Evolutionary conservation across 331 rosid species (phyloP), one percentile per base, ranked within the genome.

Genomic region (Malus hybrid): DNA sequence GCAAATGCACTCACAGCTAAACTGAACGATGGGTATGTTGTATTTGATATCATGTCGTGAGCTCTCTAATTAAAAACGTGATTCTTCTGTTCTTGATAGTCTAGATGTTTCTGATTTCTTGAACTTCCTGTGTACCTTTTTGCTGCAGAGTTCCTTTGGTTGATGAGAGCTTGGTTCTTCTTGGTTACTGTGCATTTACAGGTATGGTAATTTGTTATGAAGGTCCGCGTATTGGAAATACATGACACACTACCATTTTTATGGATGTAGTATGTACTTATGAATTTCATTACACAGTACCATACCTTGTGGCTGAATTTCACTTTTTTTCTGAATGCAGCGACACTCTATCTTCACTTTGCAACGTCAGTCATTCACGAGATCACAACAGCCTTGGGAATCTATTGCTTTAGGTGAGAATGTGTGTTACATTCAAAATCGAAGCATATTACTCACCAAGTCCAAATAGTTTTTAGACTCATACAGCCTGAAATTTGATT

Each of bases 1-100:
- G 99, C 96, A 62, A 94, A 94, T 82, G 91, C 89, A 14, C 99
- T 94, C 32, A 86, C 93, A 22, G 91, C 97, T 48, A 90, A 78
- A 80, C 85, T 92, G 71, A 89, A 89, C 73, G 97, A 88, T 42
- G 97, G 99, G 99, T 94, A 90, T 78, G 93, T 76, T 79, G 70
- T 42, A 34, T 66, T 44, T 72, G 56, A 67, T 76, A 76, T 44
- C 2, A 63, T 29, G 71, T 71, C 79, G 18, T 70, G 62, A 73
- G 57, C 67, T 80, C 44, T 61, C 1, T 19, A 4, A 1, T 59
- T 10, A 46, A 54, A 55, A 32, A 65, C 44, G 39, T 65, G 18
- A 52, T 72, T 70, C 15, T 22, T 52, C 48, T 75, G 65, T 63
- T 73, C 69, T 56, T 59, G 56, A 29, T 79, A 28, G 55, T 67